phyloP scores from a whole-genome alignment of 1,284 basidiomycete species.

The Cutaneotrichosporon dermatis region DNA sequence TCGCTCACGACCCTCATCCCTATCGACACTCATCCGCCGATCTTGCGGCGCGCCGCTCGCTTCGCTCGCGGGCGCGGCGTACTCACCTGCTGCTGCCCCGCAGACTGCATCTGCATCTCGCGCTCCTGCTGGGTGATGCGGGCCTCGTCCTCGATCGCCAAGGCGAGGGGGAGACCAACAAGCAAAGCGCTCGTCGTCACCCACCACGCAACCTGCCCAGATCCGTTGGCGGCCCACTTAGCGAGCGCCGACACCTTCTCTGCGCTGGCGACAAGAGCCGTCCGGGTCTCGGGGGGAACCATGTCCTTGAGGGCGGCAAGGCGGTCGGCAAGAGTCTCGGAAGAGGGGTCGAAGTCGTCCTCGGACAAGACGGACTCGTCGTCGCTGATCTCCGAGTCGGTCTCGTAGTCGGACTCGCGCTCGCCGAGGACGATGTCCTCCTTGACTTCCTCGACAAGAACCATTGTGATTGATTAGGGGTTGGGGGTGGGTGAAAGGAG shows the following conservation, averaged over 20 bases:
- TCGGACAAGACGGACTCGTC: slow-evolving; percentile 34
- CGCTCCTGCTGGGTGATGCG: slow-evolving; percentile 92
- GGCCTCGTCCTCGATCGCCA: slow-evolving; percentile 92
- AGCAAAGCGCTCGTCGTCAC: slow-evolving; percentile 89
- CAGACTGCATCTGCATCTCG: slow-evolving; percentile 88
- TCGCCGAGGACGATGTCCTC: slow-evolving; percentile 29
- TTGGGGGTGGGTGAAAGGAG: slow-evolving; percentile 2
- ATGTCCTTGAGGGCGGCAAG: slow-evolving; percentile 90
- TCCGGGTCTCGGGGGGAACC: slow-evolving; percentile 82
- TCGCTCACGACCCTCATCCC: not conserved
- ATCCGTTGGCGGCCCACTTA: slow-evolving; percentile 55
- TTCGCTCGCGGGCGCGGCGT: not conserved
- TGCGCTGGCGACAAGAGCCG: slow-evolving; percentile 62
- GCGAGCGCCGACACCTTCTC: slow-evolving; percentile 61
- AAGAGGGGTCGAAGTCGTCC: slow-evolving; percentile 32
- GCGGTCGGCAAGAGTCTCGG: slow-evolving; percentile 83
- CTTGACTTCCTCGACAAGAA: slow-evolving; percentile 48
- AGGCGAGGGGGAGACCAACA: slow-evolving; percentile 85
- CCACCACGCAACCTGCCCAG: slow-evolving; percentile 89
- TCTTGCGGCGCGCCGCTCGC: not conserved
- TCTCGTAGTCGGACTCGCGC: slow-evolving; percentile 42
- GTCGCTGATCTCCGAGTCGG: slow-evolving; percentile 35
- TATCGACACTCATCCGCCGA: not conserved
- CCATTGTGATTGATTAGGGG: slow-evolving; percentile 27
- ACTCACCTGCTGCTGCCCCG: slow-evolving; percentile 81